Conservation (phyloP, 495 filamentous ascomycete genomes). For the Hypoxylon intermedium region DNA sequence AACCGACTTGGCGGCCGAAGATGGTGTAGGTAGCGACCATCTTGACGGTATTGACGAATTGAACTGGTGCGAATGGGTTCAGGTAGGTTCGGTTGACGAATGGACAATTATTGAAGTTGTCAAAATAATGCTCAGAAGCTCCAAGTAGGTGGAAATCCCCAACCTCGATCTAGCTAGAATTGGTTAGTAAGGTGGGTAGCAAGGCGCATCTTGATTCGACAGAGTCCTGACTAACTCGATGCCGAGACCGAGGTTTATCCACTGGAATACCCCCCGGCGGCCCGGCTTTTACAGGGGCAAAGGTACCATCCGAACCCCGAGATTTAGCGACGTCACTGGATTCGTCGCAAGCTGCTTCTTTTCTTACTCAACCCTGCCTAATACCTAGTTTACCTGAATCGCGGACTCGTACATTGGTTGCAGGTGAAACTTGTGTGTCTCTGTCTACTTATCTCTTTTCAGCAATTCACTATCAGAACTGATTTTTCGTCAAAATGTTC, state of each 20-base stretch:
- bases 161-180: slow-evolving; percentile 23
- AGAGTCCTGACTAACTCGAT: not conserved
- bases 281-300: slow-evolving; percentile 1
- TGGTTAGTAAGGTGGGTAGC: slow-evolving; percentile 9
- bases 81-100: slow-evolving; percentile 21
- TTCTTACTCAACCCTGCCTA: slow-evolving; percentile 16
- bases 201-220: slow-evolving; percentile 6
- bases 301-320: slow-evolving; percentile 24
- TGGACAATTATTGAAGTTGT: slow-evolving; percentile 41
- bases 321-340: slow-evolving; percentile 40
- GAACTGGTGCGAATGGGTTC: slow-evolving; percentile 31
- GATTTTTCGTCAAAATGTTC: slow-evolving; percentile 41
- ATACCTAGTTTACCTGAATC: not conserved
- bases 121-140: slow-evolving; percentile 41
- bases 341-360: slow-evolving; percentile 18
- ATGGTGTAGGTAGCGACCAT: slow-evolving; percentile 90
- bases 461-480: not conserved
- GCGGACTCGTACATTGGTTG: not conserved
- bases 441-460: slow-evolving; percentile 2
- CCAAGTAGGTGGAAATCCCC: slow-evolving; percentile 39
- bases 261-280: slow-evolving; percentile 1
- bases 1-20: slow-evolving; percentile 89
- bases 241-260: slow-evolving; percentile 27
- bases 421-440: not conserved
- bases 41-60: slow-evolving; percentile 59